Percentiles rank a stretch among this genome's conserved stretches.
phyloP scores from a whole-genome alignment of 441 rosid species.

The Adansonia rubrostipa region DNA sequence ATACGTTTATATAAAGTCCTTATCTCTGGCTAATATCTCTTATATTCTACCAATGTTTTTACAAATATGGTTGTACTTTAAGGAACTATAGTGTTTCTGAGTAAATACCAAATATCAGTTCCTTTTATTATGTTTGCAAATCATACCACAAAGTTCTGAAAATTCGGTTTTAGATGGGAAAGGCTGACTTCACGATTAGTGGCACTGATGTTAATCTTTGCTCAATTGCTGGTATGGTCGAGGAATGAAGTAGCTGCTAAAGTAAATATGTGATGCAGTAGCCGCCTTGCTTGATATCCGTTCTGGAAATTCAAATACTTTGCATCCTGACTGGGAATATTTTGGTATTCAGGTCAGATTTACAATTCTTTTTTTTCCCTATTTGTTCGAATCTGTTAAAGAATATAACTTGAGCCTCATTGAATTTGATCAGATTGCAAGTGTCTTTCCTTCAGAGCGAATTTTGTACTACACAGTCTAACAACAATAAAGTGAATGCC shows the following conservation, averaged over 20 bases:
- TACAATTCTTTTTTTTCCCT: neutral
- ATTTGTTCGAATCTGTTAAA: neutral
- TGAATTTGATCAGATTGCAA: conserved; percentile 13
- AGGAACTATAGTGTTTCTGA: neutral
- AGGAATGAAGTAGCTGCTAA: neutral
- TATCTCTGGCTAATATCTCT: neutral
- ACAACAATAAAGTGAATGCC: neutral
- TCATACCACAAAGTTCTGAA: neutral
- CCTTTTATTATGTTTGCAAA: neutral
- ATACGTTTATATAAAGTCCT: neutral
- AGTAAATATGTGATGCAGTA: neutral
- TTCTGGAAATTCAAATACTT: neutral
- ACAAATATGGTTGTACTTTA: neutral
- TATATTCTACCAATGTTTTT: conserved; percentile 6
- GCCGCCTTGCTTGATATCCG: neutral
- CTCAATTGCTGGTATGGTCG: neutral
- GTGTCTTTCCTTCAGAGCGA: neutral
- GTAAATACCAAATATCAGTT: conserved; percentile 1
- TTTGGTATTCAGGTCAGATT: conserved; percentile 13
- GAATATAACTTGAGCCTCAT: neutral
- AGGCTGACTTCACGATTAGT: neutral
- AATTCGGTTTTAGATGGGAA: neutral
- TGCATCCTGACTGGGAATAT: neutral
- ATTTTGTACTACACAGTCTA: neutral
- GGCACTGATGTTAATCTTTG: neutral